phyloP scores from a whole-genome alignment of 169 alveolate genomes.

The Plasmodium sp. region DNA sequence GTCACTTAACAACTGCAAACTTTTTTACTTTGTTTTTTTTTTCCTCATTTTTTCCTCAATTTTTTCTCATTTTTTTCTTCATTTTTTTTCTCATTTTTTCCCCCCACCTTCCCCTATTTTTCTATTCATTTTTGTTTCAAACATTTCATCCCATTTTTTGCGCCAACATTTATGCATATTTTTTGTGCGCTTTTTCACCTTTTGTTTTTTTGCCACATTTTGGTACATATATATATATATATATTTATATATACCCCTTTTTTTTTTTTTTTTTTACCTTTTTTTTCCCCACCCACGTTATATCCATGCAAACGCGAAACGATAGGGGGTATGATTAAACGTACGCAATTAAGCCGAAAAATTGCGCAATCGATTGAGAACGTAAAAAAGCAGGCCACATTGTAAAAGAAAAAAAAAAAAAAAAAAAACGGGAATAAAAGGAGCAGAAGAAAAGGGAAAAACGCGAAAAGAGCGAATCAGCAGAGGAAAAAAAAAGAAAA shows the following conservation, averaged over 20 bases:
- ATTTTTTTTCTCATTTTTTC: not conserved
- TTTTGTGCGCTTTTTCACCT: not conserved
- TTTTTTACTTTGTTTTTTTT: not conserved
- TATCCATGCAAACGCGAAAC: not conserved
- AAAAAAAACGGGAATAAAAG: not conserved
- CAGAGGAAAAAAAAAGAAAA: not conserved
- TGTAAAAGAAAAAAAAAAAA: not conserved
- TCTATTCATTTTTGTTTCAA: not conserved
- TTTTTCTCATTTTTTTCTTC: not conserved
- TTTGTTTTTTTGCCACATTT: not conserved
- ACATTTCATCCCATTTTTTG: not conserved
- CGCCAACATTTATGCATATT: not conserved
- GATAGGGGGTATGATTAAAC: not conserved
- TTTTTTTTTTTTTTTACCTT: not conserved
- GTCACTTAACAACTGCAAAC: not conserved
- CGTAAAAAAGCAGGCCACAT: not conserved
- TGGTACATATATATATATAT: not conserved
- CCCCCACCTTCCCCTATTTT: not conserved
- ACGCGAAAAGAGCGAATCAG: not conserved
- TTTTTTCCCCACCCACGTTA: not conserved
- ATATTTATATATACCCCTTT: not conserved
- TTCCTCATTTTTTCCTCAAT: not conserved
- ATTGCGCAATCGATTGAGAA: not conserved
- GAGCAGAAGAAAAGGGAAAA: not conserved
- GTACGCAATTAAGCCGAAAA: not conserved